Percentiles rank a stretch among this genome's conserved stretches.
Evolutionary conservation across 768 basidiomycete species (phyloP).

Genomic region (Epithele typhae): DNA sequence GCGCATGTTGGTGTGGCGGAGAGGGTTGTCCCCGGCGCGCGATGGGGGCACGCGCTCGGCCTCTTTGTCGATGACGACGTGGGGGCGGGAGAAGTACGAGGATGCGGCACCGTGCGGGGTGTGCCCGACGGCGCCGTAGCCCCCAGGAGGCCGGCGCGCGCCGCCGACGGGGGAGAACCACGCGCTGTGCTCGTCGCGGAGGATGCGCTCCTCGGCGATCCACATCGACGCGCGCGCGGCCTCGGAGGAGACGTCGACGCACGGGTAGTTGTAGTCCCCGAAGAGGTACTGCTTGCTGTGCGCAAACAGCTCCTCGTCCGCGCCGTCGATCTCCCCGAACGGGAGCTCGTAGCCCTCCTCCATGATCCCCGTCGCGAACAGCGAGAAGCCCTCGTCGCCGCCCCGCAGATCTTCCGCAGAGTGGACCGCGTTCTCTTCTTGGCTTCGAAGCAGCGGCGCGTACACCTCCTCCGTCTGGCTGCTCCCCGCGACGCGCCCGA

Average conservation of each 20-base stretch:
- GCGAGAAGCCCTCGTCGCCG: constrained; percentile 15
- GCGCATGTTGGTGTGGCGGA: constrained; percentile 41
- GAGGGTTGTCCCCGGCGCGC: constrained; percentile 33
- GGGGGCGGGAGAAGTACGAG: constrained; percentile 12
- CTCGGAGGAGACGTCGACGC: constrained; percentile 84
- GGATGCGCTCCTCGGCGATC: constrained; percentile 82
- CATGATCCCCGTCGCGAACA: constrained; percentile 18
- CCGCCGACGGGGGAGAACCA: constrained; percentile 63
- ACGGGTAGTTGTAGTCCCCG: constrained; percentile 88
- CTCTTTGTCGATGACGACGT: constrained; percentile 45
- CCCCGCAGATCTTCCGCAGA: constrained; percentile 51
- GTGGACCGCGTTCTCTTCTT: constrained; percentile 64
- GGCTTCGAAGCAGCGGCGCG: constrained; percentile 67
- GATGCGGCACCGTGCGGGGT: neutral
- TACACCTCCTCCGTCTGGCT: constrained; percentile 54
- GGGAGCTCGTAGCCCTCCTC: constrained; percentile 54
- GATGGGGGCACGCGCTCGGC: constrained; percentile 28
- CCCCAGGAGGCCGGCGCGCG: constrained; percentile 29
- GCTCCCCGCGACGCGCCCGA: constrained; percentile 36
- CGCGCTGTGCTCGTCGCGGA: constrained; percentile 69
- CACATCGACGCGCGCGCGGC: constrained; percentile 59
- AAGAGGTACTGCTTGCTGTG: constrained; percentile 79
- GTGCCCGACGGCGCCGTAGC: constrained; percentile 48
- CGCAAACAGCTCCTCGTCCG: constrained; percentile 71
- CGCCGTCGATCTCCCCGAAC: constrained; percentile 65